Conservation (phyloP, 768 basidiomycete species). For the Inosperma sp. region DNA sequence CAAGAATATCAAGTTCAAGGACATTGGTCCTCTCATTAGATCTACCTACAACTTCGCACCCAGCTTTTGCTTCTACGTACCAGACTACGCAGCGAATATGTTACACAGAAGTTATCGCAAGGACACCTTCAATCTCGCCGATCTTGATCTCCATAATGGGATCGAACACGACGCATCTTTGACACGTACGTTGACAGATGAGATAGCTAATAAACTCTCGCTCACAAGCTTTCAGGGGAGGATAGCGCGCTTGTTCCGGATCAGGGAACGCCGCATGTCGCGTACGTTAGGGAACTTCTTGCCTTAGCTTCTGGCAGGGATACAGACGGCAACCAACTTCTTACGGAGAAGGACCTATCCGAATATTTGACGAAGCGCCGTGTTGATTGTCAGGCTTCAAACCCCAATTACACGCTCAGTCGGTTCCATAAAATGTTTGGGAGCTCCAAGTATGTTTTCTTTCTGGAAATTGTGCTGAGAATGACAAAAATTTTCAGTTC, state of each 20-base stretch:
- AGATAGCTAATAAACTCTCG: not conserved
- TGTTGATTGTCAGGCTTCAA: conserved; percentile 46
- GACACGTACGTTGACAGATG: conserved; percentile 40
- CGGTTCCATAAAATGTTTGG: conserved; percentile 57
- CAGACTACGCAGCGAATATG: conserved; percentile 54
- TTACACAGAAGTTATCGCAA: conserved; percentile 51
- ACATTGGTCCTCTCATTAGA: conserved; percentile 40
- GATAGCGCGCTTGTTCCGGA: conserved; percentile 44
- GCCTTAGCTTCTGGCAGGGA: conserved; percentile 56
- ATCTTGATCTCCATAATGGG: conserved; percentile 69
- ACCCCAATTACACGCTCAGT: conserved; percentile 52
- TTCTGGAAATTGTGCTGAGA: not conserved
- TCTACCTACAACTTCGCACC: conserved; percentile 66
- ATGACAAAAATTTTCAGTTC: conserved; percentile 36
- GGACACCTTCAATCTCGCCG: conserved; percentile 61
- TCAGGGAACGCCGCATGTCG: conserved; percentile 49
- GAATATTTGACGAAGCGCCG: conserved; percentile 57
- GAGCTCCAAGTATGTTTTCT: conserved; percentile 53
- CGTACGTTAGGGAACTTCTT: conserved; percentile 53
- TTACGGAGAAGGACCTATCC: conserved; percentile 59
- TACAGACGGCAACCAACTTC: conserved; percentile 37
- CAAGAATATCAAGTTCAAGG: conserved; percentile 59
- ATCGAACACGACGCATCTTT: conserved; percentile 71
- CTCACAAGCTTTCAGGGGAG: conserved; percentile 38
- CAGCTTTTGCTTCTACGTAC: conserved; percentile 63